Evolutionary conservation across 2,329 filamentous ascomycete species (phyloP), one percentile per base, ranked within the genome.

Genomic region (Phaeosphaeriaceae sp.): DNA sequence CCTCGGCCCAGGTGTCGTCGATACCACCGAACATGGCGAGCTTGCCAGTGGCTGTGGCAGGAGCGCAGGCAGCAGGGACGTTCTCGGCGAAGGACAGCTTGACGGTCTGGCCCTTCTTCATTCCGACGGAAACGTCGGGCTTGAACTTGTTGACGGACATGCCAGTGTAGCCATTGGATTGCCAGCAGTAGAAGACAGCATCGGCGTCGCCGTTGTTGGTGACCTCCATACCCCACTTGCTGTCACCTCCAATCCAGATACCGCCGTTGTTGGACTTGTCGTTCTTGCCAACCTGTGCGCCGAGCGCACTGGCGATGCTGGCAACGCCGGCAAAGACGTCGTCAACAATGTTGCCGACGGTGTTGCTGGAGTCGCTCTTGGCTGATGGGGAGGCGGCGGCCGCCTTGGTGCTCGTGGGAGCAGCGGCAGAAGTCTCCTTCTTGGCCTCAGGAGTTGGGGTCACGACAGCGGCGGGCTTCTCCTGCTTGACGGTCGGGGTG

Each of bases 1-100:
- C 78, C 72, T 83, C 81, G 53, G 74, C 78, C 78, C 80, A 82
- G 31, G 80, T 81, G 62, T 82, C 76, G 62, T 68, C 63, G 49
- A 81, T 65, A 66, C 80, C 79, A 40, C 80, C 80, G 55, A 68
- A 68, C 31, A 67, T 56, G 55, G 70, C 69, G 31, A 76, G 74
- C 54, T 58, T 56, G 40, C 75, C 78, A 58, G 76, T 67, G 17
- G 63, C 44, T 69, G 74, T 78, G 25, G 80, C 69, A 15, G 75
- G 71, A 6, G 79, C 69, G 67, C 77, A 82, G n/a, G 74, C 80
- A 27, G 79, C 76, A 20, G 78, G 74, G 6, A 78, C 68, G 47
- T 69, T 72, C 47, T 72, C 68, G 24, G 70, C 76, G 47, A 78
- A 73, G 41, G 79, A 80, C 24, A 82, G 60, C 50, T 74, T 75